Evolutionary conservation across 2,329 filamentous ascomycete genomes (phyloP).

Genomic region (Sporothrix variecibatus): DNA sequence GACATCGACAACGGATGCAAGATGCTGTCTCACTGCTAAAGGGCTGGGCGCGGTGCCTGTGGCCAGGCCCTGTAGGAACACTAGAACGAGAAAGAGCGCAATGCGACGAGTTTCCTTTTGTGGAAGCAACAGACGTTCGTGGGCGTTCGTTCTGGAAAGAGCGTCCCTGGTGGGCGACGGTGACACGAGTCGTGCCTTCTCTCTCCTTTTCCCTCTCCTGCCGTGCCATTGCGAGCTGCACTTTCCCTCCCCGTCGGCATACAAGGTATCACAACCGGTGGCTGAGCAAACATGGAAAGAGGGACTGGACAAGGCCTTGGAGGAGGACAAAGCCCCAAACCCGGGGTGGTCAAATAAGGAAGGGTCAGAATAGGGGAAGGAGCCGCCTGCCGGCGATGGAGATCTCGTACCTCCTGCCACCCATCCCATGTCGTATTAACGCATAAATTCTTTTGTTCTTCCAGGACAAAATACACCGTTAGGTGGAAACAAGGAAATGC

Average conservation of each 20-base stretch:
- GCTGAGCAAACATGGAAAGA: conserved; percentile 4
- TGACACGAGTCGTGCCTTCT: conserved; percentile 3
- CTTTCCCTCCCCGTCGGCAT: not conserved
- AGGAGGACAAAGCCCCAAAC: not conserved
- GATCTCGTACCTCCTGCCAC: not conserved
- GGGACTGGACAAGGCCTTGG: not conserved
- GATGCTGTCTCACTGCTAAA: not conserved
- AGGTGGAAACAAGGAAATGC: conserved; percentile 5
- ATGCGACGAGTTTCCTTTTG: not conserved
- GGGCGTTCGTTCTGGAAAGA: not conserved
- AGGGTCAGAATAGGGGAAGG: not conserved
- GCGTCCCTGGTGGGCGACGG: not conserved
- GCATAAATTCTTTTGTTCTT: not conserved
- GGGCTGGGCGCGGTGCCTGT: not conserved
- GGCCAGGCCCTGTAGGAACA: too few species aligned
- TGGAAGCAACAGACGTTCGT: not conserved
- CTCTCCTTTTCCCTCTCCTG: not conserved
- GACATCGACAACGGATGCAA: not conserved
- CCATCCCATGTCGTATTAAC: not conserved
- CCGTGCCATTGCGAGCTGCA: not conserved
- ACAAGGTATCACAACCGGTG: not conserved
- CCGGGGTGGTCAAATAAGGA: conserved; percentile 1
- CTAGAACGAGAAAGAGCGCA: not conserved
- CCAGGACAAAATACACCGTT: not conserved
- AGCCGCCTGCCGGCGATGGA: not conserved